A percentile compares a stretch with the other conserved stretches of the same genome.
Evolutionary conservation across 371 early-diverging fungal species (phyloP).

Genomic region (Mortierella sp.): DNA sequence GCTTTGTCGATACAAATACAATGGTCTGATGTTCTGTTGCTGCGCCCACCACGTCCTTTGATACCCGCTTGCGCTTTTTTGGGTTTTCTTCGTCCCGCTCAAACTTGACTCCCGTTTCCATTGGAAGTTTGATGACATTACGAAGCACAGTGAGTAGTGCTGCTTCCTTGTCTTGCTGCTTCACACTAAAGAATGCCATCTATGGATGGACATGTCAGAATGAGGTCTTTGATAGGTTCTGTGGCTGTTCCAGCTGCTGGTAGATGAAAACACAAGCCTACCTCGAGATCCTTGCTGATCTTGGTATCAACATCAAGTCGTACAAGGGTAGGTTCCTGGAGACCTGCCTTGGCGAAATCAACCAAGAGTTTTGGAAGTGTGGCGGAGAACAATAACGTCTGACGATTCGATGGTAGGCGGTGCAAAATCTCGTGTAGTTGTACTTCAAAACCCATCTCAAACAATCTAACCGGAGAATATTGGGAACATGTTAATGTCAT

Average conservation of each 20-base stretch:
- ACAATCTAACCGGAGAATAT: conserved; percentile 62
- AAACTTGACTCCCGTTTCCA: conserved; percentile 55
- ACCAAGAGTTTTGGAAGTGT: conserved; percentile 92
- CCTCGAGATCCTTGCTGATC: conserved; percentile 90
- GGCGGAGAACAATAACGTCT: conserved; percentile 95
- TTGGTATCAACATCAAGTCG: conserved; percentile 95
- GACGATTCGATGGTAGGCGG: conserved; percentile 85
- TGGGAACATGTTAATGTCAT: not conserved
- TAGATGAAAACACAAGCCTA: conserved; percentile 27
- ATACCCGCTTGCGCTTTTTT: conserved; percentile 57
- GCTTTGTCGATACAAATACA: conserved; percentile 95
- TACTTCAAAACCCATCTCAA: conserved; percentile 98
- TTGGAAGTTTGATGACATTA: conserved; percentile 78
- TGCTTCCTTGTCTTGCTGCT: conserved; percentile 89
- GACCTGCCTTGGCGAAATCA: conserved; percentile 95
- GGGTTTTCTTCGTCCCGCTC: conserved; percentile 54
- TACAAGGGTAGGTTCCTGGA: conserved; percentile 91
- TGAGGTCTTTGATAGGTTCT: not conserved
- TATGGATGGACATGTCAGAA: conserved; percentile 12
- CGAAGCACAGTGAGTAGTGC: conserved; percentile 86
- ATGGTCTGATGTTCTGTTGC: conserved; percentile 80
- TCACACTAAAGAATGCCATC: conserved; percentile 88
- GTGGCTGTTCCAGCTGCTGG: no score
- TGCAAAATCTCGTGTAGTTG: conserved; percentile 92
- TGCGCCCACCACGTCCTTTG: conserved; percentile 54